phyloP scores from a whole-genome alignment of 495 filamentous ascomycete species.

The Penicillium silybi region DNA sequence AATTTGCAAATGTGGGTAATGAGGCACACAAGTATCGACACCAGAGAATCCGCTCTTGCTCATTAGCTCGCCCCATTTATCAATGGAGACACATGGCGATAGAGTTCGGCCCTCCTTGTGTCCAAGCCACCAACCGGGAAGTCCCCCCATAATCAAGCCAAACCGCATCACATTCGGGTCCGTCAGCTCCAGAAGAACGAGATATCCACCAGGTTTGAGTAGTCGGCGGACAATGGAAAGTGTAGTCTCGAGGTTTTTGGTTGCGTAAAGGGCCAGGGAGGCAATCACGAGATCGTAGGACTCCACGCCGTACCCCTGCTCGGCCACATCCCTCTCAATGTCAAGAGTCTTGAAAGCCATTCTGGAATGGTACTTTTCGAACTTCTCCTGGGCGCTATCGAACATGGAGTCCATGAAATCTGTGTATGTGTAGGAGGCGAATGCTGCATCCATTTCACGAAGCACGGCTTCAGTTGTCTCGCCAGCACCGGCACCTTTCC shows the following conservation, averaged over 20 bases:
- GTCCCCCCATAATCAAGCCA: conserved; percentile 31
- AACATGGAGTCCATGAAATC: conserved; percentile 48
- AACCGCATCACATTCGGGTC: conserved; percentile 25
- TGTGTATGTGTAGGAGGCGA: conserved; percentile 47
- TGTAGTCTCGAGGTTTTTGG: conserved; percentile 20
- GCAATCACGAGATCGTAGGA: conserved; percentile 49
- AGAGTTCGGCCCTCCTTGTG: conserved; percentile 36
- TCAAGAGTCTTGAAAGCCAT: conserved; percentile 47
- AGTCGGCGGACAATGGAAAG: conserved; percentile 29
- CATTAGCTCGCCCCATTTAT: conserved; percentile 39
- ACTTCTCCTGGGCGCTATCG: conserved; percentile 16
- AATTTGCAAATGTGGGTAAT: conserved; percentile 8
- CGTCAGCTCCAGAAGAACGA: conserved; percentile 46
- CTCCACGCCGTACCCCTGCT: conserved; percentile 40
- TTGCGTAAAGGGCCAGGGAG: conserved; percentile 22
- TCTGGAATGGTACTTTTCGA: conserved; percentile 14
- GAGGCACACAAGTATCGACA: conserved; percentile 33
- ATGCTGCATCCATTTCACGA: conserved; percentile 3
- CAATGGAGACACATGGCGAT: conserved; percentile 29
- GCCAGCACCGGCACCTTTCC: conserved; percentile 35
- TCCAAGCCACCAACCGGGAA: conserved; percentile 54
- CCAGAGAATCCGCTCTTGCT: conserved; percentile 43
- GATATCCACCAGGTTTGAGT: conserved; percentile 51
- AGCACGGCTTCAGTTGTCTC: conserved; percentile 38
- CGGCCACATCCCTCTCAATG: conserved; percentile 30